Evolutionary conservation across 495 filamentous ascomycete genomes (phyloP), one percentile per base, ranked within the genome.

Genomic region (Penicillium simplicissimum): DNA sequence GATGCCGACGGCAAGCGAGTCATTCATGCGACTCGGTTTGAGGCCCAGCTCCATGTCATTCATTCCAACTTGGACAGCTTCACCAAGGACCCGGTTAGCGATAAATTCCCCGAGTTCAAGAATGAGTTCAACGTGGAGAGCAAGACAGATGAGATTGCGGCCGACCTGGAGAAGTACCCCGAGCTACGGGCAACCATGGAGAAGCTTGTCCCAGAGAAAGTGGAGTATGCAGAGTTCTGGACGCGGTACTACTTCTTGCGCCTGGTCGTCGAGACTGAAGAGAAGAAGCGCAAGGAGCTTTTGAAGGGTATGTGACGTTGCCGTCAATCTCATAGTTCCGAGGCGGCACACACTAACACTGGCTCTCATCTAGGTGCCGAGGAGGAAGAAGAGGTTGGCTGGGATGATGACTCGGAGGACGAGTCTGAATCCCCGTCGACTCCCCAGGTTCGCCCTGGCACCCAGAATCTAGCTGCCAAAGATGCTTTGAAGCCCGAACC

Each of bases 1-100:
- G 92, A 96, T 76, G 84, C 89, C 11, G 88, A 92, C 17, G 93
- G 93, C 36, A 96, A 91, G 79, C 79, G 92, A 47, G 92, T 96
- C 15, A 93, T 96, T 58, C 93, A 97, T 74, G 90, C 90, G 5
- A 97, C 93, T 52, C 86, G 95, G 49, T 93, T 97, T 70, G 95
- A 99, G 65, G 95, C 95, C 4, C 95, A 97, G 71, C 80, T 99
- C 43, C 95, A 99, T 68, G 90, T 96, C 13, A 90, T 99, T 51
- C 95, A 99, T 76, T 91, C 90, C 23, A 90, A 85, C 33, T 67
- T 88, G 42, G 91, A 95, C 56, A 91, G 90, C 64, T 97, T 99
- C 76, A 84, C 82, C 58, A 89, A 89, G 69, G 92, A 97, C 66
- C 91, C 92, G 0, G 81, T 80, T 25, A 89, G 87, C 38, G 79